Base-by-base conservation (phyloP, 768 basidiomycete species). In the Trametes meyenii region DNA sequence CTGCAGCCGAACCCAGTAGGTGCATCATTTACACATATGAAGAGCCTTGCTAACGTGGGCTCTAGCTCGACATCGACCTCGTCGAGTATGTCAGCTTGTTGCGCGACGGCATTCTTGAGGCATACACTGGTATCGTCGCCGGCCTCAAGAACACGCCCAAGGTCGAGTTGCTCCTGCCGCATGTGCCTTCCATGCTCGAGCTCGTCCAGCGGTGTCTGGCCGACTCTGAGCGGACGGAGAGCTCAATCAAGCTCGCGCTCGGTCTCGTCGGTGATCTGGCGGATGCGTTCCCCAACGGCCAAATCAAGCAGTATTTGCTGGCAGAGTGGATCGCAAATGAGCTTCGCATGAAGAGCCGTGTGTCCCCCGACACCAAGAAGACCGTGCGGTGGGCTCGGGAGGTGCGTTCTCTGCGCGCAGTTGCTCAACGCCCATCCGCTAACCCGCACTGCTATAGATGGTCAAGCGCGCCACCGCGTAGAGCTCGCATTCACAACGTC, bases 61-160 rank as follows among this genome's bases (percentile, higher is more conserved):
- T 66, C n/a, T 36, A 85, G 92, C 84, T 89, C 38, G 92, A 96
- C 72, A 91, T 87, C 66, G 94, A 96, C 63, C 84, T 96, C 58
- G 83, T 96, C 58, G 97, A 99, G 66, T 98, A 98, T 70, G 93
- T 96, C 46, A 82, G 85, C 55, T 85, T 85, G 55, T 81, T 99
- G 58, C 86, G 97, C 39, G 97, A 98, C 69, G 94, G 94, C 46
- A 98, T 99, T 66, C 78, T 98, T 35, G 97, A 99, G 74, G 96
- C 97, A 2, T 98, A 97, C 70, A 96, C 92, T 5, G 96, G 96
- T 24, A 89, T 99, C 64, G 87, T 98, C 61, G 89, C 92, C 39
- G 95, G 91, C 0, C 78, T 98, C 71, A 96, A 95, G 80, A 87
- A 86, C 68, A 90, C 89, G 83, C 85, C 21, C 87, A 93, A 77